These are phyloP conservation scores for Dictyostelium citrinum DNA, from an alignment of 78 protist species.

Conservation along the genomic window DNA sequence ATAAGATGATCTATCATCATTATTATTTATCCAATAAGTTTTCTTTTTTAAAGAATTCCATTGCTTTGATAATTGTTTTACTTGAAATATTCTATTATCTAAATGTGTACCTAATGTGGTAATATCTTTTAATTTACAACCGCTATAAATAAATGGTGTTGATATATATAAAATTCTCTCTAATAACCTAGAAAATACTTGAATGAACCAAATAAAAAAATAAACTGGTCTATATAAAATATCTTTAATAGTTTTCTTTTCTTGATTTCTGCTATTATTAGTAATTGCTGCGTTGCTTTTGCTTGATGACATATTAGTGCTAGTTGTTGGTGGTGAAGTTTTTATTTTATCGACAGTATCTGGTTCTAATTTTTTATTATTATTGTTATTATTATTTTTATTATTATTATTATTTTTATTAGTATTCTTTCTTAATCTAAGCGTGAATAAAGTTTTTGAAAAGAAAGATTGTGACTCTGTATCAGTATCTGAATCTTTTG, in stretches of 20 bases:
- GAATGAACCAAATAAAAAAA: neutral
- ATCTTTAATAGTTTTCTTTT: neutral
- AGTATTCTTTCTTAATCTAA: neutral
- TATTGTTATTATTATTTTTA: neutral
- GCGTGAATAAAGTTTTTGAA: slow-evolving; percentile 19
- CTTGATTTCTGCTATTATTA: neutral
- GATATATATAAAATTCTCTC: slow-evolving; percentile 34
- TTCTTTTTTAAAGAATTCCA: slow-evolving; percentile 16
- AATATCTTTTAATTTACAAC: slow-evolving; percentile 24
- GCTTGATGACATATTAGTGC: neutral
- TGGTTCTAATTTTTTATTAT: neutral
- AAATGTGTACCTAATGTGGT: slow-evolving; percentile 44
- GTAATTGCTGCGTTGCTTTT: neutral
- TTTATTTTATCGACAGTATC: neutral
- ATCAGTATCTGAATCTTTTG: neutral
- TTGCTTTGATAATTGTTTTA: slow-evolving; percentile 27
- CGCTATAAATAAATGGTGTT: neutral
- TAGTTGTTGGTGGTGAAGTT: neutral
- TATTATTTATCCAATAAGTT: slow-evolving; percentile 55
- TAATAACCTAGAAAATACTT: slow-evolving; percentile 1
- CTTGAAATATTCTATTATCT: slow-evolving; percentile 36
- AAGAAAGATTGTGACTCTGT: slow-evolving; percentile 9
- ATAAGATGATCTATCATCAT: slow-evolving; percentile 50
- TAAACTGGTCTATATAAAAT: slow-evolving; percentile 23
- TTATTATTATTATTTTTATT: neutral